Base-by-base conservation (phyloP, 805 yeast species). In the Ogataea salicorniae region DNA sequence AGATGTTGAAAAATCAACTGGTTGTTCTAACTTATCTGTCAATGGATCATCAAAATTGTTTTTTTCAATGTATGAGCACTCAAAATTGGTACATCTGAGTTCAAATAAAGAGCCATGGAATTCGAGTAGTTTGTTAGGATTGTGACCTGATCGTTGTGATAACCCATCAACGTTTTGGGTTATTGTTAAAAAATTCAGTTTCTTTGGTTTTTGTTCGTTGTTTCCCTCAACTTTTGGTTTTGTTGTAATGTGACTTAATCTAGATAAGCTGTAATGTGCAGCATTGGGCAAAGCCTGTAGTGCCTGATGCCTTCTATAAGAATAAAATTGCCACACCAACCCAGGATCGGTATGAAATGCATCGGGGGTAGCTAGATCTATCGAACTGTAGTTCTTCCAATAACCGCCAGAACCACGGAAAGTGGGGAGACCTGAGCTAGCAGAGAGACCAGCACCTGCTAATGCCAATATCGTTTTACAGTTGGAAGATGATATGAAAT, bases 351-450 rank as follows among this genome's bases (percentile, higher is more conserved):
- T 71, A 49, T 81, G 77, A 62, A 90, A 89, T 5, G 96, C 96
- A 60, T 89, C 96, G 0, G 95, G 96, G 0, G 96, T 89, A 7
- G 96, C 96, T 39, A 90, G 70, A 59, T 89, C 96, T 40, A 87
- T 82, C 56, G 90, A 81, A 45, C 84, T 84, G 67, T 79, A 84
- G 51, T 80, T 80, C 50, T 79, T 74, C 96, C 96, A 89, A 29
- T 83, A 68, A 0, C 94, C 92, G 43, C 82, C 81, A 0, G 82
- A 65, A 8, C 88, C 88, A 43, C 89, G 69, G 59, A 83, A 85
- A 0, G 92, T 83, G 4, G 87, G 80, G 15, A 89, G 68, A 0
- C 96, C 96, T 1, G 92, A 83, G 1, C 84, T 70, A 0, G 81
- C 90, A 3, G 91, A 82, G 13, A 89, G 72, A 0, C 96, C 96